Base-by-base conservation (phyloP, 2,329 filamentous ascomycete genomes). In the Daldinia sp. region DNA sequence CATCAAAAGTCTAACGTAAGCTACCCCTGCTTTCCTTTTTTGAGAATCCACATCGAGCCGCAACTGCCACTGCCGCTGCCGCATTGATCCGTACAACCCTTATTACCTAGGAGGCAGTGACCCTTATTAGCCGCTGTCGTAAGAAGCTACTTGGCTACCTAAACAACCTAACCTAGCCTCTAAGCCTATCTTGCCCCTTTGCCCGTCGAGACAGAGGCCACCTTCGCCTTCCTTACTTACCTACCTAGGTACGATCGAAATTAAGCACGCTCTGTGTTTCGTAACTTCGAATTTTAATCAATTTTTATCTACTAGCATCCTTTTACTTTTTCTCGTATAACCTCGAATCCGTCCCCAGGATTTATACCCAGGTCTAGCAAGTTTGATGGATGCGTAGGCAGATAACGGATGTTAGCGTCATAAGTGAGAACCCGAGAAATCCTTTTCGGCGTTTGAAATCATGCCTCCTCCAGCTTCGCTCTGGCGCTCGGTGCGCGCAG, bases 401-500 rank as follows among this genome's bases (percentile, higher is more conserved):
- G 34, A 53, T 53, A 29, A 21, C 54, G 47, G 32, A 61, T 57
- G 54, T 19, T 30, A 52, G 30, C 32, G 21, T 35, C 41, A 50
- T 65, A 67, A n/a, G 41, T 47, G 23, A 52, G 32, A 45, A 27
- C 35, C 52, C 13, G 48, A 37, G 43, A 53, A 17, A 35, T 50
- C 53, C 47, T 60, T 51, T 53, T 23, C n/a, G 60, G 47, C 41
- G 25, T 47, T 56, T 52, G 45, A 48, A 48, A 55, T 53, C 62
- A 76, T 76, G 74, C 69, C 71, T 66, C 71, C 70, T 66, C 71
- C 70, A 63, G 58, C 68, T 64, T 70, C 68, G 64, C 64, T 70
- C 53, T 73, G 72, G 72, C 56, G 68, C 56, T 59, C 69, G 63
- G 68, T 57, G 61, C 68, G 68, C 43, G 39, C 68, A 49, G 69